A percentile compares a stretch with the other conserved stretches of the same genome.
phyloP scores from a whole-genome alignment of 208 protist species.

The Leptomonas seymouri region DNA sequence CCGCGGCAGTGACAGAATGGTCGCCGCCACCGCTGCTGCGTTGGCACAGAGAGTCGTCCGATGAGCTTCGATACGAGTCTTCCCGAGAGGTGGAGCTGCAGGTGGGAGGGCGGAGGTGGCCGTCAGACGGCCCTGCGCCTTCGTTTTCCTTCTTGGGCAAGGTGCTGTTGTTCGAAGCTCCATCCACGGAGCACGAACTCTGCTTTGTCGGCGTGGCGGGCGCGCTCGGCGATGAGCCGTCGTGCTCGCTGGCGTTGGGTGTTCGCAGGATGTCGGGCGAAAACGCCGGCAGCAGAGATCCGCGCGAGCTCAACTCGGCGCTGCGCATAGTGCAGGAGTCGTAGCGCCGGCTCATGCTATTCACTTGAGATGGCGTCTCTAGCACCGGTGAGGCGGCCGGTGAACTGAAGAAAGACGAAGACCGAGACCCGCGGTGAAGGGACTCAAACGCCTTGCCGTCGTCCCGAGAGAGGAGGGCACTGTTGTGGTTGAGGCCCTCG shows the following conservation, averaged over 20 bases:
- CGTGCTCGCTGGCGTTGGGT: constrained; percentile 13
- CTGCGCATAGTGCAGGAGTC: background rate
- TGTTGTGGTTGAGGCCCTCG: constrained; percentile 3
- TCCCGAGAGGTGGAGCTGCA: constrained; percentile 2
- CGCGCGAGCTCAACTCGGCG: constrained; percentile 1
- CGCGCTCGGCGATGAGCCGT: background rate
- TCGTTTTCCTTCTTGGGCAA: constrained; percentile 3
- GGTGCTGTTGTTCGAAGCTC: background rate
- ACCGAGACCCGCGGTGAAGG: background rate
- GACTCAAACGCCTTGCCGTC: background rate
- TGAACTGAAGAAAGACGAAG: constrained; percentile 9
- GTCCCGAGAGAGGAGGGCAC: background rate
- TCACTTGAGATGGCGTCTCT: background rate
- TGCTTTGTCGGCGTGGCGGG: constrained; percentile 3
- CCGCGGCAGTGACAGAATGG: background rate
- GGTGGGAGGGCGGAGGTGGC: constrained; percentile 14
- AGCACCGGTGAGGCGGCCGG: constrained; percentile 2
- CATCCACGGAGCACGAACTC: constrained; percentile 1
- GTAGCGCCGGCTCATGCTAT: background rate
- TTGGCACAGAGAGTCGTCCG: background rate
- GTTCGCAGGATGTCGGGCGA: constrained; percentile 30
- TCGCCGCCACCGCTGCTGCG: background rate
- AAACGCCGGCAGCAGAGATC: constrained; percentile 23
- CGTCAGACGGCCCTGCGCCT: constrained; percentile 12
- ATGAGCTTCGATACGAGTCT: constrained; percentile 25